Percentiles rank a stretch among this genome's conserved stretches.
Conservation (phyloP, 2,329 filamentous ascomycete genomes). For the Fusarium sp. region DNA sequence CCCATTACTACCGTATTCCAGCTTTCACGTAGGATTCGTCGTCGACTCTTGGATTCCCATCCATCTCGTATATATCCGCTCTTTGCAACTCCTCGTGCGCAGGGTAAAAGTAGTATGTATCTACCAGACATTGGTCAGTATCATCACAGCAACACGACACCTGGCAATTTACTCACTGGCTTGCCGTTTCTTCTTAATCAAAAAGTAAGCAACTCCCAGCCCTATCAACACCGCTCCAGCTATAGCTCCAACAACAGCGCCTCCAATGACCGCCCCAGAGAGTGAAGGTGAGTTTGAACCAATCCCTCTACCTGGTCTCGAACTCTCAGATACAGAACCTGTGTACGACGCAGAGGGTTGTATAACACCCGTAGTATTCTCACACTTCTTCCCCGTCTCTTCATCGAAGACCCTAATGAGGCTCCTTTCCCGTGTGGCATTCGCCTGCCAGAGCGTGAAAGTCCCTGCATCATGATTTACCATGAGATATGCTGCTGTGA, state of each 20-base stretch:
- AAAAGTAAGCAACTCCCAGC: conserved; percentile 3
- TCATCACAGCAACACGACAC: no score
- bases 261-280: conserved; percentile 14
- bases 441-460: conserved; percentile 52
- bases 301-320: neutral
- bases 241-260: conserved; percentile 9
- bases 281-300: neutral
- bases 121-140: neutral
- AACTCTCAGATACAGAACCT: neutral
- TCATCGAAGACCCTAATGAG: conserved; percentile 22
- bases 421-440: conserved; percentile 36
- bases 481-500: conserved; percentile 52
- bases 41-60: neutral
- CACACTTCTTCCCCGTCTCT: conserved; percentile 9
- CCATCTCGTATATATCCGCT: conserved; percentile 4
- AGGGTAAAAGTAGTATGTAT: conserved; percentile 10
- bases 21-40: neutral
- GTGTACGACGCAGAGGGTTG: conserved; percentile 15
- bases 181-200: neutral
- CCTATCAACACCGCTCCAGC: conserved; percentile 6
- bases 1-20: neutral
- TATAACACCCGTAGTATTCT: conserved; percentile 9
- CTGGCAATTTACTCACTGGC: neutral
- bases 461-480: conserved; percentile 49
- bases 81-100: conserved; percentile 7